These are phyloP conservation scores for Rhizopogon rudus DNA, from an alignment of 768 basidiomycete genomes.

Conservation along the genomic window DNA sequence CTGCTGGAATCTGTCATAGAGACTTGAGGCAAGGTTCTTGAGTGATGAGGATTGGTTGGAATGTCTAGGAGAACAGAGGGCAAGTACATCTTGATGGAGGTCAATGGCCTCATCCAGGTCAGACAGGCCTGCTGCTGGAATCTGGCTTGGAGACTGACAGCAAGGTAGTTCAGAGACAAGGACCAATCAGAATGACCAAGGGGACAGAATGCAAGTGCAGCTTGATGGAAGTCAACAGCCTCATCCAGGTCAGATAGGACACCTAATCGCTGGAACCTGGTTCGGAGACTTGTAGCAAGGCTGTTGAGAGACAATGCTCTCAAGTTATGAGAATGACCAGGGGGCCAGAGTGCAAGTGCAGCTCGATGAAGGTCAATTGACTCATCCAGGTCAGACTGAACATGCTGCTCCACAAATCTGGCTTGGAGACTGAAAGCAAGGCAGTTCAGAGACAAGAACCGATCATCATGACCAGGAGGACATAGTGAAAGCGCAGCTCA, in stretches of 20 bases:
- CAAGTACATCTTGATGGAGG: neutral
- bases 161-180: constrained; percentile 10
- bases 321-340: neutral
- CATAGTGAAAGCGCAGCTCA: neutral
- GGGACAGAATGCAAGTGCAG: neutral
- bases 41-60: neutral
- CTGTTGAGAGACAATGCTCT: neutral
- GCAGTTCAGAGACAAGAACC: neutral
- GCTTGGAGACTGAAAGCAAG: neutral
- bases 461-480: neutral
- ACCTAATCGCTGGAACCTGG: neutral
- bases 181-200: neutral
- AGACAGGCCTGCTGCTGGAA: neutral
- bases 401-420: constrained; percentile 4
- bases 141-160: constrained; percentile 2
- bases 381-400: constrained; percentile 8
- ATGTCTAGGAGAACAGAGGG: neutral
- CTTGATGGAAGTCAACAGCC: constrained; percentile 1
- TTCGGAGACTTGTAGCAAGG: neutral
- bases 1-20: constrained; percentile 2
- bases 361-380: neutral
- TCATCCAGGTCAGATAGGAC: constrained; percentile 10
- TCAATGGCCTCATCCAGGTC: constrained; percentile 12
- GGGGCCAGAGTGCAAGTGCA: neutral
- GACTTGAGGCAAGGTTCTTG: neutral